Base-by-base conservation (phyloP, 2,329 filamentous ascomycete genomes). In the Fusarium praegraminearum region DNA sequence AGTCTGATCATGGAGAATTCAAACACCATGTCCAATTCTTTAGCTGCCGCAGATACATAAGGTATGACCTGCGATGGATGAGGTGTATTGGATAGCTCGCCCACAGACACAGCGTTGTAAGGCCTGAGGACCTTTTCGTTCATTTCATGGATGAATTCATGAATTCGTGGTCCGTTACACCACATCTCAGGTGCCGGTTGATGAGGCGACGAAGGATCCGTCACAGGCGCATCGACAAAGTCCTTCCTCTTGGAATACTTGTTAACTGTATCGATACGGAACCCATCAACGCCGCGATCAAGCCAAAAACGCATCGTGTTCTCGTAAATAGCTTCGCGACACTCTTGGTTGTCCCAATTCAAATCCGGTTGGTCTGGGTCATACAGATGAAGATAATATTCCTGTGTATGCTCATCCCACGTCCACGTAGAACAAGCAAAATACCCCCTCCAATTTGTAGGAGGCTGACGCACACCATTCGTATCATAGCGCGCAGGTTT, bases 231-330 rank as follows among this genome's bases (percentile, higher is more conserved):
- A 59, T 90, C 86, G 5, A 87, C 84, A 57, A 87, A 87, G 0
- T 82, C 82, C 9, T 84, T 84, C 2, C 84, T 82, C 70, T 91
- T 91, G 64, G 84, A 88, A 72, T 91, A 90, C 44, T 89, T 86
- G 73, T 91, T 91, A 65, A 91, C 89, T 0, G 89, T 89, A 65
- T 91, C 89, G 79, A 91, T 89, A 7, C 90, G 83, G 77, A 91
- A 91, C 0, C 88, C 88, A 51, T 88, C 85, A 0, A 89, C 86
- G 0, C 90, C 90, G 8, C 87, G 86, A 57, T 93, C 84, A 1
- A 94, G 84, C 92, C 92, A 94, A 76, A 93, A 94, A 0, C 83
- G 82, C 85, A 93, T 90, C 7, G 90, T 87, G 8, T 81, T 75
- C 8, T 89, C 83, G 73, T 93, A 90, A 2, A 93, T 89, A 1